phyloP scores from a whole-genome alignment of 306 rosid species.

The Clitoria ternatea region DNA sequence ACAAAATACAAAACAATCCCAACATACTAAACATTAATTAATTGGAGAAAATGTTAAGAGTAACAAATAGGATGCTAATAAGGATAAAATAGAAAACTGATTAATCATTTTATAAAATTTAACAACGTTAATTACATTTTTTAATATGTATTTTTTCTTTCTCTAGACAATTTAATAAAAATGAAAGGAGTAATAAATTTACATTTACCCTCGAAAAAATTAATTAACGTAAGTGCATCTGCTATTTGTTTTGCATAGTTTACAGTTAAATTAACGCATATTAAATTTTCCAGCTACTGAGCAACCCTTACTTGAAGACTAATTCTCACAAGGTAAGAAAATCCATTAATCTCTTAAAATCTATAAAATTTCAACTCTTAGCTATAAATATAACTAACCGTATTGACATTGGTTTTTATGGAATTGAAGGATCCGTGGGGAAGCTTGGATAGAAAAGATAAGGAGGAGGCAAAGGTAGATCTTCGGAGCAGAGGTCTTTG shows the following conservation, averaged over 20 bases:
- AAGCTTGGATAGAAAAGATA: slow-evolving; percentile 58
- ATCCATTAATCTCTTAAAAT: background rate
- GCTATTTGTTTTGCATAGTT: background rate
- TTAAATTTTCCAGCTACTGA: slow-evolving; percentile 66
- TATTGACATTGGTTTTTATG: background rate
- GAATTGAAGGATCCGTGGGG: slow-evolving; percentile 61
- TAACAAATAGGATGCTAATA: too few relatives aligned
- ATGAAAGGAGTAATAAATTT: too few relatives aligned
- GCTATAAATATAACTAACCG: background rate
- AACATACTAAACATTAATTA: too few relatives aligned
- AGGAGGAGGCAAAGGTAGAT: slow-evolving; percentile 51
- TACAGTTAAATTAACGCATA: background rate
- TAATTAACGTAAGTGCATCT: background rate
- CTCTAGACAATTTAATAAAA: too few relatives aligned
- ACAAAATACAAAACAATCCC: too few relatives aligned
- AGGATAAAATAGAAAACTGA: too few relatives aligned
- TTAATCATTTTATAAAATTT: too few relatives aligned
- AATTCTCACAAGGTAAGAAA: slow-evolving; percentile 57
- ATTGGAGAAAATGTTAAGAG: too few relatives aligned
- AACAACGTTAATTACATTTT: too few relatives aligned
- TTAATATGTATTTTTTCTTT: too few relatives aligned
- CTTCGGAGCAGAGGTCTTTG: slow-evolving; percentile 82
- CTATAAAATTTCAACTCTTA: background rate
- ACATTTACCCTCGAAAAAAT: too few relatives aligned
- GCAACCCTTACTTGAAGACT: slow-evolving; percentile 75